phyloP scores from a whole-genome alignment of 2,329 filamentous ascomycete genomes.

The Neonectria neomacrospora region DNA sequence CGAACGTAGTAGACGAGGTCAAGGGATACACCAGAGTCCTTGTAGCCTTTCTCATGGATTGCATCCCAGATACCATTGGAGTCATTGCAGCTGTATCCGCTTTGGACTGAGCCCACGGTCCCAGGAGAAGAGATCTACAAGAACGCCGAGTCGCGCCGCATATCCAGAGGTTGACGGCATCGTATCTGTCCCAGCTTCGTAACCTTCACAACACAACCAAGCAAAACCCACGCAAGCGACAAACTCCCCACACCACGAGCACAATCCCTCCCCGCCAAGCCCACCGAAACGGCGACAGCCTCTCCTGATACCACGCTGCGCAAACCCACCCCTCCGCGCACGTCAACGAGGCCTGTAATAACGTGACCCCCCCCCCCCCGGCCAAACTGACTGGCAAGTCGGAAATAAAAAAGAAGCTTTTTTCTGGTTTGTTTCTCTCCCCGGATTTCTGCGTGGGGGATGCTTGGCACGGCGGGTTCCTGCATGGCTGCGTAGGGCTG shows the following conservation, averaged over 20 bases:
- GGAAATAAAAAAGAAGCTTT: slow-evolving; percentile 3
- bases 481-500: slow-evolving; percentile 4
- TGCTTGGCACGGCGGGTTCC: neutral
- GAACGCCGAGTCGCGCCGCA: too few relatives aligned
- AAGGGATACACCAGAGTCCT: neutral
- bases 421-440: neutral
- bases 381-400: neutral
- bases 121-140: too few relatives aligned
- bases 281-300: neutral
- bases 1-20: neutral
- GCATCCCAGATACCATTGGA: neutral
- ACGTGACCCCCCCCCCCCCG: slow-evolving; percentile 6
- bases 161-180: neutral
- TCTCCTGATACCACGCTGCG: neutral
- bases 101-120: too few relatives aligned
- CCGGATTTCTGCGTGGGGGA: neutral
- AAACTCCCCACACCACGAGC: neutral
- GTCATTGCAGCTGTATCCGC: too few relatives aligned
- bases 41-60: neutral
- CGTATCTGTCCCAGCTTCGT: neutral
- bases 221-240: neutral
- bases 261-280: neutral
- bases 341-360: slow-evolving; percentile 21
- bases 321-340: slow-evolving; percentile 7
- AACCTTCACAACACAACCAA: neutral